Evolutionary conservation across 352 stramenopile genomes (phyloP), one percentile per base, ranked within the genome.

Genomic region (Pythium apleroticum): DNA sequence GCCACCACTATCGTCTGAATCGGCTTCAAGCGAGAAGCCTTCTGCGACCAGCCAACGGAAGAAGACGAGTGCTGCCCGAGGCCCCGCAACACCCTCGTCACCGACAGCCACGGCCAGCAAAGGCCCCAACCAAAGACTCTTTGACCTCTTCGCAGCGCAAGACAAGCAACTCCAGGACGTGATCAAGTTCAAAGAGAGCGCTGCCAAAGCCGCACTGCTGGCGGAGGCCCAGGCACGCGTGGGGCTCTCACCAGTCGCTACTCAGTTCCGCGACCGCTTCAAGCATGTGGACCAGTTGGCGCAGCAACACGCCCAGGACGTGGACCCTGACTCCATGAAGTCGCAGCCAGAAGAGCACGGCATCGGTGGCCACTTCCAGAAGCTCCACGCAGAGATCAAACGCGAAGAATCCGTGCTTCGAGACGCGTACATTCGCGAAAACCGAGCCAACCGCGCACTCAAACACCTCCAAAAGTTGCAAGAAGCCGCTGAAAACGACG

Each of bases 131-230:
- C 31, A 45, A 1, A 78, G 78, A 9, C 56, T 91, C 2, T 43
- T 84, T 1, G 52, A 75, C 25, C 71, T 93, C 22, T 81, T 91
- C n/a, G 69, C 69, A 0, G 57, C 74, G 30, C 77, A 93, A 28
- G 84, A 91, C 53, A 60, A 73, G 31, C 70, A 77, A 12, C 77
- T 93, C 62, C 48, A 86, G 24, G 72, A 75, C 10, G 68, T 90
- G 15, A 89, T 93, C 69, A 77, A 77, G 66, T 89, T 71, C 65
- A 84, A 89, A 43, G 78, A 93, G 68, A 86, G 80, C 27, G 73
- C 77, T 4, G 74, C 41, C 6, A 57, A 74, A 31, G 66, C 69
- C 0, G 72, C 72, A 28, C 15, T 75, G 20, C 71, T 63, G 4
- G 54, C 76, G 6, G 66, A 84, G n/a, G 71, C 74, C 11, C 76